Conservation (phyloP, 1,284 basidiomycete species). For the Butyriboletus appendiculatus region DNA sequence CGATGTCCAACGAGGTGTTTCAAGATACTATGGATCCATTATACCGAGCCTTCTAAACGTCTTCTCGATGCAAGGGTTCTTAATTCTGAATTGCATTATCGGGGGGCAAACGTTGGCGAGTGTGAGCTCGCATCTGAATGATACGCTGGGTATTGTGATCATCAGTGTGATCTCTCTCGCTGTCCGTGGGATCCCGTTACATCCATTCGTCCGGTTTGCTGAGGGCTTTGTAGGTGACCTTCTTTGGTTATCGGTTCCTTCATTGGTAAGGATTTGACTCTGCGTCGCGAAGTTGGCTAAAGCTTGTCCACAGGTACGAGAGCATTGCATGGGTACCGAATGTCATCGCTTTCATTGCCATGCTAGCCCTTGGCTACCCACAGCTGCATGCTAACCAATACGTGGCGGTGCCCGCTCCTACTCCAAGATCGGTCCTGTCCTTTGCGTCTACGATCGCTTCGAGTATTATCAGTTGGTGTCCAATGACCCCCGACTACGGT, state of each 20-base stretch:
- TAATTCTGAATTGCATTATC: conserved; percentile 72
- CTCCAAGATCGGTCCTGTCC: conserved; percentile 36
- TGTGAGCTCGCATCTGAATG: conserved; percentile 50
- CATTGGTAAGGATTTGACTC: conserved; percentile 43
- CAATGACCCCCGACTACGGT: conserved; percentile 59
- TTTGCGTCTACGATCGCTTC: conserved; percentile 48
- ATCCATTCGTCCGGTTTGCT: conserved; percentile 1
- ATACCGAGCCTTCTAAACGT: conserved; percentile 69
- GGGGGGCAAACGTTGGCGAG: conserved; percentile 74
- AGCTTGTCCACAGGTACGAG: conserved; percentile 43
- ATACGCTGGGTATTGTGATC: conserved; percentile 75
- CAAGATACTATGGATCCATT: conserved; percentile 61
- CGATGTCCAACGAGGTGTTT: background rate
- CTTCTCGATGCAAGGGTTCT: conserved; percentile 63
- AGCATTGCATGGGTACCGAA: conserved; percentile 68
- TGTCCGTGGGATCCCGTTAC: conserved; percentile 37
- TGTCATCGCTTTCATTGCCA: conserved; percentile 62
- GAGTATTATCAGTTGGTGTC: conserved; percentile 52
- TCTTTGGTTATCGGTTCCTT: conserved; percentile 64
- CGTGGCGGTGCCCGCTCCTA: conserved; percentile 33
- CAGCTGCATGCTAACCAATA: conserved; percentile 31
- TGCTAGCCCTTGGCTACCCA: conserved; percentile 56
- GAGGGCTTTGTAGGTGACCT: conserved; percentile 41
- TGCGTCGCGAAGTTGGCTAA: background rate
- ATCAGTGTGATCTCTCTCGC: conserved; percentile 67